Evolutionary conservation across 345 rosid species (phyloP).

Genomic region (Euphorbia peplus): DNA sequence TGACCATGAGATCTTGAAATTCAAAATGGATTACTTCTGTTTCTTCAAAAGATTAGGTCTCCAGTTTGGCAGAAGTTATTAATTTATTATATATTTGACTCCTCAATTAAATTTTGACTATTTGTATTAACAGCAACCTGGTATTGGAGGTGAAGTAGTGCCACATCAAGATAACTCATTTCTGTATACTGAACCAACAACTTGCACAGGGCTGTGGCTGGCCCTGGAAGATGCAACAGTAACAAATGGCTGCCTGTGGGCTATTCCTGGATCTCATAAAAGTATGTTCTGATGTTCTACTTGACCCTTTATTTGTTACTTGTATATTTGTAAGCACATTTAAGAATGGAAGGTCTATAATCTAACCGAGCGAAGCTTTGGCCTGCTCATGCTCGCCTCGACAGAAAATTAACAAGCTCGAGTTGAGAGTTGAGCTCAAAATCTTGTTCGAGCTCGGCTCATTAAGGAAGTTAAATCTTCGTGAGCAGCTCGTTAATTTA

Average conservation of each 20-base stretch:
- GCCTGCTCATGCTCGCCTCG: too few species aligned
- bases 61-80: neutral
- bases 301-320: neutral
- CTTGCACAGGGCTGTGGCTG: constrained; percentile 92
- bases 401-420: too few species aligned
- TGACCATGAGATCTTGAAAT: neutral
- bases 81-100: neutral
- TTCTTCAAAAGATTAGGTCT: neutral
- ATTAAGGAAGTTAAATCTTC: too few species aligned
- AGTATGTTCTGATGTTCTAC: constrained; percentile 31
- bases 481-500: too few species aligned
- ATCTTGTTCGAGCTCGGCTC: too few species aligned
- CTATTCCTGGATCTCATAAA: constrained; percentile 94
- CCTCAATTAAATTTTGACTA: constrained; percentile 2
- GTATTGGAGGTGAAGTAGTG: constrained; percentile 94
- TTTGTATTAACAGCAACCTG: constrained; percentile 69
- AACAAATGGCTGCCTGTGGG: constrained; percentile 92
- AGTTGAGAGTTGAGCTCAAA: too few species aligned
- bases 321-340: neutral
- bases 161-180: constrained; percentile 96
- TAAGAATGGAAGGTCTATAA: neutral
- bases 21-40: neutral
- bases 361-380: too few species aligned
- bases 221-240: constrained; percentile 91
- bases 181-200: constrained; percentile 77